Evolutionary conservation across 2,329 filamentous ascomycete species (phyloP).

Genomic region (Dactylella cylindrospora): DNA sequence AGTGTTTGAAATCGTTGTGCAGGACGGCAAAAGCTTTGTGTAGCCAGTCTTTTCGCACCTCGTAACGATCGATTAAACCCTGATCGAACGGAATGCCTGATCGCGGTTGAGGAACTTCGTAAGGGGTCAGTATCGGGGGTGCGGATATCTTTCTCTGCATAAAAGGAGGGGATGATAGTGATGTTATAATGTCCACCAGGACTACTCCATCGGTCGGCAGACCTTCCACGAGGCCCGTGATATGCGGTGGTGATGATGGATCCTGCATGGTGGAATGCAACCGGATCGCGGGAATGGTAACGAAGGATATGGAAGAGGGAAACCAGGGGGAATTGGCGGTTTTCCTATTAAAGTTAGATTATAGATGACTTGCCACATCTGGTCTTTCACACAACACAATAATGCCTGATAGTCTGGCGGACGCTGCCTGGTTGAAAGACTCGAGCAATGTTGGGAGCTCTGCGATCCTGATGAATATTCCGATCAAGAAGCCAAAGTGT

Average conservation of each 20-base stretch:
- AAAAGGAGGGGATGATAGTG: constrained; percentile 33
- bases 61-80: constrained; percentile 23
- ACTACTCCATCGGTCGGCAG: constrained; percentile 29
- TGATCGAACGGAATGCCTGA: constrained; percentile 35
- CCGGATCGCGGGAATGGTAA: no score
- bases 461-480: no score
- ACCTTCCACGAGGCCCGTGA: constrained; percentile 9
- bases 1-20: constrained; percentile 10
- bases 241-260: neutral
- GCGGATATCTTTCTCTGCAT: constrained; percentile 7
- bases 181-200: constrained; percentile 31
- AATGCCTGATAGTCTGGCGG: no score
- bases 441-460: no score
- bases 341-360: no score
- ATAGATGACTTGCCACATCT: no score
- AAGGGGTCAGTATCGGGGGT: constrained; percentile 7
- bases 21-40: constrained; percentile 2
- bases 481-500: no score
- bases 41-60: constrained; percentile 22
- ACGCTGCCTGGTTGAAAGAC: no score
- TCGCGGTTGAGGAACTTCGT: constrained; percentile 14
- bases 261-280: no score
- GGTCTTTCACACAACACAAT: no score
- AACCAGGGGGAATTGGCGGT: no score
- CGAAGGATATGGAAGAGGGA: no score